These are phyloP conservation scores for Coprinellus micaceus DNA, from an alignment of 768 basidiomycete species.

Conservation along the genomic window DNA sequence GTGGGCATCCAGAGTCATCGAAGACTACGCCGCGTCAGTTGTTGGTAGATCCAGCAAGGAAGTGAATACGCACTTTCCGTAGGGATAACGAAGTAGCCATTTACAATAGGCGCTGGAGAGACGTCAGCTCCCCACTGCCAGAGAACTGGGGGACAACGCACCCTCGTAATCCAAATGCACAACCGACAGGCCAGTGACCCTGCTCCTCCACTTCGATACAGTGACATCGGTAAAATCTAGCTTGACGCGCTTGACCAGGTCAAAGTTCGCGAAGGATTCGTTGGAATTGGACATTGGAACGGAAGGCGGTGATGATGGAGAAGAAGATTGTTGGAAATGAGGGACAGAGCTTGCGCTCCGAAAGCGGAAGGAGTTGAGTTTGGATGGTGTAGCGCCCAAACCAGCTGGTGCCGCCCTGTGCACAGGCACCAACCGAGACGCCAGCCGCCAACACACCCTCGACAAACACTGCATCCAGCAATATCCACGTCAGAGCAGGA, in stretches of 20 bases:
- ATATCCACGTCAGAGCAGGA: background rate
- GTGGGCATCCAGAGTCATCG: slow-evolving; percentile 91
- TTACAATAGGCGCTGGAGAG: slow-evolving; percentile 72
- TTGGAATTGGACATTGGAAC: slow-evolving; percentile 27
- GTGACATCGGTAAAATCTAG: slow-evolving; percentile 77
- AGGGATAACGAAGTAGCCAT: slow-evolving; percentile 85
- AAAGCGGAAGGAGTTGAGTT: slow-evolving; percentile 25
- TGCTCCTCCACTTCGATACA: slow-evolving; percentile 86
- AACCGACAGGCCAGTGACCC: slow-evolving; percentile 81
- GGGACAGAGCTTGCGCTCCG: slow-evolving; percentile 24
- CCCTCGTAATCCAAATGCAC: slow-evolving; percentile 92
- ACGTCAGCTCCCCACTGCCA: slow-evolving; percentile 15
- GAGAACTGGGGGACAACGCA: slow-evolving; percentile 26
- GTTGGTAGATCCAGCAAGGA: background rate
- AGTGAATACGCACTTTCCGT: slow-evolving; percentile 72
- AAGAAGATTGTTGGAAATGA: slow-evolving; percentile 6
- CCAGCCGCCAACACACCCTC: slow-evolving; percentile 5
- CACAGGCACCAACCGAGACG: background rate
- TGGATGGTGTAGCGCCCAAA: slow-evolving; percentile 1
- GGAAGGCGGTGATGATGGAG: slow-evolving; percentile 4
- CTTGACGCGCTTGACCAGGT: slow-evolving; percentile 72
- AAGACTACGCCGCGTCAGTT: slow-evolving; percentile 55
- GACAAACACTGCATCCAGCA: slow-evolving; percentile 8
- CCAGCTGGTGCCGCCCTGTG: background rate
- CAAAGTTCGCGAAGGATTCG: slow-evolving; percentile 71